Percentiles rank a stretch among this genome's conserved stretches.
Evolutionary conservation across 257 asterid genomes (phyloP).

Genomic region (Voacanga thouarsii): DNA sequence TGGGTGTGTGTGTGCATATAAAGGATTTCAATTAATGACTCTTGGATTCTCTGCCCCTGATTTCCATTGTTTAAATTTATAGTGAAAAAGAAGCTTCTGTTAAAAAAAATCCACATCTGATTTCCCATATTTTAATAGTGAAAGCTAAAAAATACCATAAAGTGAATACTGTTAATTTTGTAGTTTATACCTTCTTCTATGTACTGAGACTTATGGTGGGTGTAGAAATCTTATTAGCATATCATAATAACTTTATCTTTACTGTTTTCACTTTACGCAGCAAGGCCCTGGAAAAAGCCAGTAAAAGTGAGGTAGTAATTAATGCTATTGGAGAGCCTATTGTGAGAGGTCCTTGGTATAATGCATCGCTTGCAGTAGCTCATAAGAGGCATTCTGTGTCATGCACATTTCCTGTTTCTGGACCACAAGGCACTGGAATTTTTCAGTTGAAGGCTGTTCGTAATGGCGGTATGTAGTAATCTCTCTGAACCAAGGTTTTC

Average conservation of each 20-base stretch:
- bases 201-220: background rate
- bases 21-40: background rate
- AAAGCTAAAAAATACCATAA: background rate
- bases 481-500: background rate
- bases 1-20: background rate
- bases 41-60: background rate
- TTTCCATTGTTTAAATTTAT: background rate
- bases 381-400: slow-evolving; percentile 87
- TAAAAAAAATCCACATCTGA: background rate
- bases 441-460: slow-evolving; percentile 92
- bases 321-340: slow-evolving; percentile 91
- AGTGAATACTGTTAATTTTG: background rate
- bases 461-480: slow-evolving; percentile 51
- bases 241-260: background rate
- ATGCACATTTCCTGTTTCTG: slow-evolving; percentile 91
- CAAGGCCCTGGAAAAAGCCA: slow-evolving; percentile 94
- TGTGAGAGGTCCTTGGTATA: slow-evolving; percentile 95
- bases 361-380: slow-evolving; percentile 91
- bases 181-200: background rate
- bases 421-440: slow-evolving; percentile 90
- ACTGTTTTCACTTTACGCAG: slow-evolving; percentile 43
- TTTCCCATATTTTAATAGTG: background rate
- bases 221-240: background rate
- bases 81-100: background rate
- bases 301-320: slow-evolving; percentile 53